phyloP scores from a whole-genome alignment of 2,329 filamentous ascomycete species.

The Sclerotinia glacialis region DNA sequence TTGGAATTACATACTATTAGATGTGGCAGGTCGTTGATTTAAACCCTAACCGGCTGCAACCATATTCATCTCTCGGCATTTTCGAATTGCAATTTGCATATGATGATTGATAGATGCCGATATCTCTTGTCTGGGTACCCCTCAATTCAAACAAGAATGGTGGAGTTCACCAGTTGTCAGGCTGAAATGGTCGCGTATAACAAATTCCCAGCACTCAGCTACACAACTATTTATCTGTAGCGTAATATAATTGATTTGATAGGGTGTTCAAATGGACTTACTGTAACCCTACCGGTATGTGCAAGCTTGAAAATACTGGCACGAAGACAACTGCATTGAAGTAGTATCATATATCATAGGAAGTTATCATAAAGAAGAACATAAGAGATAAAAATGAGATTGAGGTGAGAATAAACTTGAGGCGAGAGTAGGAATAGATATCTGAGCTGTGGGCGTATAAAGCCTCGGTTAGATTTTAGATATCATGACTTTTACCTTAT shows the following conservation, averaged over 20 bases:
- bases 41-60: neutral
- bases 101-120: neutral
- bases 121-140: neutral
- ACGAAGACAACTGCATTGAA: neutral
- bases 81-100: neutral
- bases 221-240: neutral
- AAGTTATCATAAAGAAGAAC: neutral
- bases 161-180: neutral
- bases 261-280: neutral
- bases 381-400: neutral
- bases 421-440: neutral
- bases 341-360: neutral
- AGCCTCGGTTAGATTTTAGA: neutral
- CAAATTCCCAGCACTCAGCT: neutral
- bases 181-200: neutral
- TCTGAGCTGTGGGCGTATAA: neutral
- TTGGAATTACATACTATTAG: neutral
- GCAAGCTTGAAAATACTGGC: no score
- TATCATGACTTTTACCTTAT: no score
- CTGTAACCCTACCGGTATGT: no score
- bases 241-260: neutral
- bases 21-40: constrained; percentile 14
- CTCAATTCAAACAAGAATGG: neutral
- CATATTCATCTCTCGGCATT: neutral
- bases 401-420: neutral